Conservation (phyloP, 768 basidiomycete genomes). For the Ramaria sp. region DNA sequence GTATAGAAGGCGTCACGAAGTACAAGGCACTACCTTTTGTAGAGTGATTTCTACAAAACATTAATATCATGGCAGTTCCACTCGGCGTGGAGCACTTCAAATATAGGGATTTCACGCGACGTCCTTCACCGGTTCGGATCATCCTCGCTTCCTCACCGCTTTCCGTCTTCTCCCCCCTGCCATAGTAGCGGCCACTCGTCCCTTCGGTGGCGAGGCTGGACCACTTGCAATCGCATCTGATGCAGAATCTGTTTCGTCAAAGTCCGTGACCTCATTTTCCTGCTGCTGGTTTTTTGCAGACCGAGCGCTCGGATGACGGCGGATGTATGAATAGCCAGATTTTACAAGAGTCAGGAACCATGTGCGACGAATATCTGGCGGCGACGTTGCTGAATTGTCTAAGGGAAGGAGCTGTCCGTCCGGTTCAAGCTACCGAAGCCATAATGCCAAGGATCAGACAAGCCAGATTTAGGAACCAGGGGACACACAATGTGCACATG, state of each 20-base stretch:
- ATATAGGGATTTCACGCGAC: neutral
- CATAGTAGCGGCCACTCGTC: constrained; percentile 31
- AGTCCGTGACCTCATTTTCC: constrained; percentile 21
- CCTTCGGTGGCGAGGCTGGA: constrained; percentile 25
- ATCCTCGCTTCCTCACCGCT: constrained; percentile 37
- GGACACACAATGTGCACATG: constrained; percentile 64
- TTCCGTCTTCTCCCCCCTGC: constrained; percentile 60
- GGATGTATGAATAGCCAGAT: constrained; percentile 18
- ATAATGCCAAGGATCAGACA: neutral
- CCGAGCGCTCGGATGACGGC: neutral
- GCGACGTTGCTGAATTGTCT: constrained; percentile 44
- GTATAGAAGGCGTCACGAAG: too few species aligned
- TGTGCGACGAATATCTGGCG: constrained; percentile 49
- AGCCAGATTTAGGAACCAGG: neutral
- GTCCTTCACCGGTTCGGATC: neutral
- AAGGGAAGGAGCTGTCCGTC: constrained; percentile 47
- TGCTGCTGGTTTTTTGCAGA: constrained; percentile 13
- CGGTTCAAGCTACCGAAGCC: constrained; percentile 40
- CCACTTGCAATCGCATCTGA: constrained; percentile 35
- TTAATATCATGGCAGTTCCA: too few species aligned
- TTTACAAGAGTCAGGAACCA: constrained; percentile 53
- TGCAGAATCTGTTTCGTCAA: constrained; percentile 30
- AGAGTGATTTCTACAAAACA: too few species aligned
- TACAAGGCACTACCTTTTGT: too few species aligned
- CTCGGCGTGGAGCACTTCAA: neutral